phyloP scores from a whole-genome alignment of 495 filamentous ascomycete genomes.

The Aspergillus affinis region DNA sequence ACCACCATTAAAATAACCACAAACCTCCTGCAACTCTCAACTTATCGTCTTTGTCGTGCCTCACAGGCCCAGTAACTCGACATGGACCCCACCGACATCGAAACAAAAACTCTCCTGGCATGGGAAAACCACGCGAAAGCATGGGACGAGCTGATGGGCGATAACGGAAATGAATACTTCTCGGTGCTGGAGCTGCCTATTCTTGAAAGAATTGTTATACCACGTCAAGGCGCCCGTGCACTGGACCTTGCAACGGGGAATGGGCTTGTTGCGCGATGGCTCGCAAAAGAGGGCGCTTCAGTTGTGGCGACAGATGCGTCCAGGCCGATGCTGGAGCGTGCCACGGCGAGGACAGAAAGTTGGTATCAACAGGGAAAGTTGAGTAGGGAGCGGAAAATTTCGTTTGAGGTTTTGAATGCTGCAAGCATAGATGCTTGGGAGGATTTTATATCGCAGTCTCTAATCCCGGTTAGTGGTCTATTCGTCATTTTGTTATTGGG shows the following conservation, averaged over 20 bases:
- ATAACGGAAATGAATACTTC: constrained; percentile 18
- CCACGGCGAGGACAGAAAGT: constrained; percentile 3
- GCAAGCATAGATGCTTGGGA: constrained; percentile 2
- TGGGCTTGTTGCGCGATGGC: constrained; percentile 16
- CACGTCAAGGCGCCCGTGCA: not conserved
- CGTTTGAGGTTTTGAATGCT: constrained; percentile 9
- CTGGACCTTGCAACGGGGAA: constrained; percentile 20
- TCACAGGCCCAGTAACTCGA: no score
- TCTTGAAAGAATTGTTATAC: constrained; percentile 5
- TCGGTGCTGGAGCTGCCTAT: constrained; percentile 9
- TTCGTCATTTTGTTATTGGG: not conserved
- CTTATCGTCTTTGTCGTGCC: not conserved
- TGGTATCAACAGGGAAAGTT: not conserved
- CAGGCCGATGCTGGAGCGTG: constrained; percentile 9
- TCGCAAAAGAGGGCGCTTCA: constrained; percentile 11
- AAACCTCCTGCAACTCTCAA: not conserved
- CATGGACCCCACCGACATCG: not conserved
- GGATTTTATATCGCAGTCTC: not conserved
- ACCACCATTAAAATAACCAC: not conserved
- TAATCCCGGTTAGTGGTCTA: not conserved
- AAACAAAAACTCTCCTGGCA: not conserved
- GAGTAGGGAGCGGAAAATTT: constrained; percentile 4
- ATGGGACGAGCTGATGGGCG: constrained; percentile 29
- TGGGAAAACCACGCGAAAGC: constrained; percentile 8
- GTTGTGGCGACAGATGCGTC: constrained; percentile 14